Evolutionary conservation across 768 basidiomycete genomes (phyloP), one percentile per base, ranked within the genome.

Genomic region (Pleurotus sapidus): DNA sequence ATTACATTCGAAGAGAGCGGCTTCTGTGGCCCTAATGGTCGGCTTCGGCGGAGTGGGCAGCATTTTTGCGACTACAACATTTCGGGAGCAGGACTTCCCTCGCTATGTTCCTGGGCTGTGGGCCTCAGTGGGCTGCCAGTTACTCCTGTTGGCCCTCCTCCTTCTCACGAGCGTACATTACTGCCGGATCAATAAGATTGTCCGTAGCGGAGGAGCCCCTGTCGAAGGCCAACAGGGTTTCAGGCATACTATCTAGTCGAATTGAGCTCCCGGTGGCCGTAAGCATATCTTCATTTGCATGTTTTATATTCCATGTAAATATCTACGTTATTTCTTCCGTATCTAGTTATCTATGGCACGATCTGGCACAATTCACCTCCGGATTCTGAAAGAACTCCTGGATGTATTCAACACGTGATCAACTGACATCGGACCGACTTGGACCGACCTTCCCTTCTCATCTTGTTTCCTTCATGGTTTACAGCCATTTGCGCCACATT

Each of bases 11-110:
- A 83, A 81, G 63, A 70, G 77, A 27, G 77, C 79, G 5, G 74
- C 80, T 30, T 74, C 77, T 9, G 78, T 75, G n/a, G 76, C 75
- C 5, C 64, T 79, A 15, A 69, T 77, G n/a, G 65, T 79, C 40
- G 74, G 75, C n/a, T 79, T 78, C 46, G 77, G 75, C 17, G 77
- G 77, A n/a, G 60, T 78, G 39, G 80, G 80, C 27, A 79, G 79
- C 17, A 74, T 81, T 6, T 68, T 79, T 57, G 79, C 80, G 9
- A 78, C 78, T 25, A 73, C 75, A 1, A 68, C 77, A 14, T 83
- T 80, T 59, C 77, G 77, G 7, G 74, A 83, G 61, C 61, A 61
- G 37, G 80, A 82, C 58, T 70, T 65, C 55, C 80, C 80, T 5
- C 67, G 61, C 25, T 83, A 81, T 63, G 64, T 75, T 14, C 78